These are phyloP conservation scores for Microcos paniculata DNA, from an alignment of 345 rosid genomes.

Conservation along the genomic window DNA sequence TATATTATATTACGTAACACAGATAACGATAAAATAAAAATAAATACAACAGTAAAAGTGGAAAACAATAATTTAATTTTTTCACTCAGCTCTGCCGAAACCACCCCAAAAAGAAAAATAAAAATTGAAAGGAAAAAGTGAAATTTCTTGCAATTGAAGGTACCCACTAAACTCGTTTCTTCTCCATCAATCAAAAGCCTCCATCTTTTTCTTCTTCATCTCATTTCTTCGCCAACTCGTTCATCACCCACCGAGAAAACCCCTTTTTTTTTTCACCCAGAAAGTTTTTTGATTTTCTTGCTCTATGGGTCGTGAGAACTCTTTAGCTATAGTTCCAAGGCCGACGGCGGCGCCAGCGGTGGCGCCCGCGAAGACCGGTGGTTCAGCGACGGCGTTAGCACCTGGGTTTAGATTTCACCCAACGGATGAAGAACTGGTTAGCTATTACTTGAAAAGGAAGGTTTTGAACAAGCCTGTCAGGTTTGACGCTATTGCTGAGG, in stretches of 20 bases:
- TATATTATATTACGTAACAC: too few relatives aligned
- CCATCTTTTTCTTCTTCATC: background rate
- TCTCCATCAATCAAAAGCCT: constrained; percentile 47
- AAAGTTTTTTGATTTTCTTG: too few relatives aligned
- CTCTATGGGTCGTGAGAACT: constrained; percentile 37
- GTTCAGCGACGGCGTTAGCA: constrained; percentile 62
- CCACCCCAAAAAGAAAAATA: background rate
- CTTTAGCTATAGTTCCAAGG: background rate
- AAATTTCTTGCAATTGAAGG: constrained; percentile 88
- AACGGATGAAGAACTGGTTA: constrained; percentile 83
- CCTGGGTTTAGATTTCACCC: constrained; percentile 97
- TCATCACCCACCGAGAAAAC: background rate
- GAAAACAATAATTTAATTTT: too few relatives aligned
- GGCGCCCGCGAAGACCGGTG: background rate
- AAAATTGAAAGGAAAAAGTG: constrained; percentile 15
- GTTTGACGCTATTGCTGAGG: constrained; percentile 70
- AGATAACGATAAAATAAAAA: too few relatives aligned
- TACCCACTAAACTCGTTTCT: constrained; percentile 43
- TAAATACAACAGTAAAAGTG: too few relatives aligned
- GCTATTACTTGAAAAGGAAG: constrained; percentile 87
- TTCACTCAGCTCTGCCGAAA: background rate
- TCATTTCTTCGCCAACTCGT: background rate
- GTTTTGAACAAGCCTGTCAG: constrained; percentile 63
- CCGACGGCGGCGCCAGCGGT: constrained; percentile 27
- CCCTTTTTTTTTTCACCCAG: background rate